A percentile compares a stretch with the other conserved stretches of the same genome.
Conservation (phyloP, 2,329 filamentous ascomycete species). For the Knufia fluminis region DNA sequence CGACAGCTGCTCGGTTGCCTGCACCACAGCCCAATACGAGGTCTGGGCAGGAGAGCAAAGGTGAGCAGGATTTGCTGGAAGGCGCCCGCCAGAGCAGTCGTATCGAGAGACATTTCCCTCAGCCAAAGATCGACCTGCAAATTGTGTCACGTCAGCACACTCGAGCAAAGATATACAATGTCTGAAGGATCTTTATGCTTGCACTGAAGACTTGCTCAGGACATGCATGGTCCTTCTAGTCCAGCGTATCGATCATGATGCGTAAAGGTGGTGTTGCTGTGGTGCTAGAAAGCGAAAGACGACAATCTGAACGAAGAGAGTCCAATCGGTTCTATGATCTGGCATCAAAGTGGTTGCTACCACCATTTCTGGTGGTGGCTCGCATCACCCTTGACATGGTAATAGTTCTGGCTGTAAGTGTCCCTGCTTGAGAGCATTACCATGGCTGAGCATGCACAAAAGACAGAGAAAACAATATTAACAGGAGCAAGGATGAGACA, state of each 20-base stretch:
- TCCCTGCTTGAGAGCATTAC: too few relatives aligned
- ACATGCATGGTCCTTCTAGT: constrained; percentile 4
- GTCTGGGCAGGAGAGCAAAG: constrained; percentile 6
- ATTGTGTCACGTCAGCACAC: constrained; percentile 1
- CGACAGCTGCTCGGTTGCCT: constrained; percentile 6
- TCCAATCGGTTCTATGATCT: too few relatives aligned
- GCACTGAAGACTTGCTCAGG: constrained; percentile 3
- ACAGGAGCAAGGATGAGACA: too few relatives aligned
- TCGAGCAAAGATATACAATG: background rate
- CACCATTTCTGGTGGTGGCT: too few relatives aligned
- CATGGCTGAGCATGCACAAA: too few relatives aligned
- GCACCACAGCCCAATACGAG: constrained; percentile 5
- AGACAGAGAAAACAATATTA: too few relatives aligned
- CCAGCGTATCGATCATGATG: background rate
- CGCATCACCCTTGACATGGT: too few relatives aligned
- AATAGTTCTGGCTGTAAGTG: too few relatives aligned
- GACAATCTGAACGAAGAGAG: too few relatives aligned
- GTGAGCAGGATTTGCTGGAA: constrained; percentile 8
- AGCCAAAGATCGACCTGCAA: constrained; percentile 6
- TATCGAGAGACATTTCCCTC: constrained; percentile 5
- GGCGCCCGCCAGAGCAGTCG: constrained; percentile 4
- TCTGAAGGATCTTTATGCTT: background rate
- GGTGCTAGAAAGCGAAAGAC: background rate
- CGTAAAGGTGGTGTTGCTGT: background rate
- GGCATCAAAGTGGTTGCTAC: too few relatives aligned